These are phyloP conservation scores for Malassezia cuniculi DNA, from an alignment of 1,284 basidiomycete genomes.

Conservation along the genomic window DNA sequence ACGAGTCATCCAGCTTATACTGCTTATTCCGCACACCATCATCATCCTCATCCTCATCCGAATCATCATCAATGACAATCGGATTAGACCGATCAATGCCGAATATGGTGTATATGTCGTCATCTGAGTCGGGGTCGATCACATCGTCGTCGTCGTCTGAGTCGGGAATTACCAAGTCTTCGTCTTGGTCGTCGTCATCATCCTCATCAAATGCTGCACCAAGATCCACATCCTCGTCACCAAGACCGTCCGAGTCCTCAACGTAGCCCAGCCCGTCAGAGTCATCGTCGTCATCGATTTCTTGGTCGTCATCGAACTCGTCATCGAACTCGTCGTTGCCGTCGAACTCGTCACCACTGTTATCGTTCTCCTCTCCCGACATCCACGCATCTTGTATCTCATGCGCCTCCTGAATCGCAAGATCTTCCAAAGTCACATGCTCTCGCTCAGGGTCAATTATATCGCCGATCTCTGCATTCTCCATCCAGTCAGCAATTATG, in stretches of 20 bases:
- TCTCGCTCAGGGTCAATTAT: constrained; percentile 4
- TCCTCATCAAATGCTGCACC: constrained; percentile 12
- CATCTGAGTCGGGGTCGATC: constrained; percentile 42
- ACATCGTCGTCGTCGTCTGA: constrained; percentile 33
- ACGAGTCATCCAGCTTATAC: no score
- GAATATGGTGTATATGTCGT: no score
- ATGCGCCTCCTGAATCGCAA: constrained; percentile 10
- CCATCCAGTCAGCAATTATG: constrained; percentile 37
- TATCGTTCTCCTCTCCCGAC: constrained; percentile 4
- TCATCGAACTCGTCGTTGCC: neutral
- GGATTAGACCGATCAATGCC: no score
- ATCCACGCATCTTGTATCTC: constrained; percentile 4
- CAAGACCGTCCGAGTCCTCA: constrained; percentile 20
- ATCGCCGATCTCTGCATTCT: constrained; percentile 22
- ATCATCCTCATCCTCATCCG: constrained; percentile 7
- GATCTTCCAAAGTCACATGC: constrained; percentile 7
- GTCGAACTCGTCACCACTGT: constrained; percentile 1
- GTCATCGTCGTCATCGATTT: no score
- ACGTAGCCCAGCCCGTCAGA: constrained; percentile 33
- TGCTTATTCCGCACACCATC: no score
- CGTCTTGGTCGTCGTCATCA: constrained; percentile 14
- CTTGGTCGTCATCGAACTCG: neutral
- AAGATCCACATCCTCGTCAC: constrained; percentile 19
- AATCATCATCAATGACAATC: constrained; percentile 6
- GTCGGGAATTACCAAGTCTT: constrained; percentile 8